phyloP scores from a whole-genome alignment of 306 rosid species.

The Oxytropis ochrocephala region DNA sequence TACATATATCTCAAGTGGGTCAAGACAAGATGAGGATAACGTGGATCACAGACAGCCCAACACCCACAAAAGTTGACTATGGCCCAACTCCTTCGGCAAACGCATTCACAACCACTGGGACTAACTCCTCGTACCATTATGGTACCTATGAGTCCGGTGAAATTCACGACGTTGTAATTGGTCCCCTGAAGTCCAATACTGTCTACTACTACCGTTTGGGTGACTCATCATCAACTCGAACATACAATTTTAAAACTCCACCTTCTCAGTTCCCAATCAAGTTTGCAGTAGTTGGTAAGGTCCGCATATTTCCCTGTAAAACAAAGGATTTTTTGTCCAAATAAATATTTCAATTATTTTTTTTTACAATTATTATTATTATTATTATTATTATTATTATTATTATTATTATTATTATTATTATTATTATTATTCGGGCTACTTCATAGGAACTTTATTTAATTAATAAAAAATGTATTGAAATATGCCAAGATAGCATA shows the following conservation, averaged over 20 bases:
- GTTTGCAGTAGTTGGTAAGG: constrained; percentile 59
- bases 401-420: too few species aligned
- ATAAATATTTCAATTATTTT: too few species aligned
- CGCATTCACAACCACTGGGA: constrained; percentile 32
- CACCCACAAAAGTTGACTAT: constrained; percentile 38
- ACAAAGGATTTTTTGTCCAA: too few species aligned
- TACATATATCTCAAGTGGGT: constrained; percentile 72
- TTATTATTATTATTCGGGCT: too few species aligned
- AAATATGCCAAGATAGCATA: too few species aligned
- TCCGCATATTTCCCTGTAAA: not conserved
- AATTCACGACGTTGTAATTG: constrained; percentile 60
- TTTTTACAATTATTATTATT: too few species aligned
- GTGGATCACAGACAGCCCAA: constrained; percentile 53
- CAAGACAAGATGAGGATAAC: constrained; percentile 60
- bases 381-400: too few species aligned
- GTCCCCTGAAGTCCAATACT: constrained; percentile 53
- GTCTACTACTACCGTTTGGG: constrained; percentile 64
- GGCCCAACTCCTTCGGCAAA: constrained; percentile 42
- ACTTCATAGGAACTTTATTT: too few species aligned
- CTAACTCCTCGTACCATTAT: constrained; percentile 39
- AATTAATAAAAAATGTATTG: too few species aligned
- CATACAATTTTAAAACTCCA: constrained; percentile 55
- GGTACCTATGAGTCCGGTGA: constrained; percentile 33
- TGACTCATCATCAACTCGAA: constrained; percentile 27
- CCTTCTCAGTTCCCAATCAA: constrained; percentile 61